phyloP scores from a whole-genome alignment of 2,329 filamentous ascomycete species.

The Scedosporium boydii region DNA sequence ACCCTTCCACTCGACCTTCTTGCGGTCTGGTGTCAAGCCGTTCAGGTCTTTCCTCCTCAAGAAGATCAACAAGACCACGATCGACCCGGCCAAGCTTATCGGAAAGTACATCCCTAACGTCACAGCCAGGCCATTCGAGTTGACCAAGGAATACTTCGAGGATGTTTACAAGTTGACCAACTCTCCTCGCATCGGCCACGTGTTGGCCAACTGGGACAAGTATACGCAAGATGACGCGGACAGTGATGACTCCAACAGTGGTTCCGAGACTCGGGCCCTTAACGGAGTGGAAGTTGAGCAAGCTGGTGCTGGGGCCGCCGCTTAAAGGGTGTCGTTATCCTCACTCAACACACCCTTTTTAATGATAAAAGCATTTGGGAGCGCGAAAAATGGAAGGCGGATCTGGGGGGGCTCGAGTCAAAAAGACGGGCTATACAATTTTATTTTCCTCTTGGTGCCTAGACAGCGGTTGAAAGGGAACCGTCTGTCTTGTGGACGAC shows the following conservation, averaged over 20 bases:
- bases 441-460: too few species aligned
- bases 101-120: constrained; percentile 99
- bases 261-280: constrained; percentile 6
- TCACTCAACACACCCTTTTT: too few species aligned
- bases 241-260: constrained; percentile 13
- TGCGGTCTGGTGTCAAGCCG: constrained; percentile 96
- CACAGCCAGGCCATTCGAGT: constrained; percentile 86
- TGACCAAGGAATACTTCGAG: constrained; percentile 99
- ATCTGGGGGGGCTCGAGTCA: neutral
- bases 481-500: neutral
- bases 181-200: constrained; percentile 64
- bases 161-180: constrained; percentile 95
- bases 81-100: constrained; percentile 91
- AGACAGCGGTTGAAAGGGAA: neutral
- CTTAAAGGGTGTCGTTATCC: neutral
- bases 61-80: constrained; percentile 99
- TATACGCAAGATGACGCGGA: constrained; percentile 44
- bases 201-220: constrained; percentile 80
- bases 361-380: too few species aligned
- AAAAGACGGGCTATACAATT: neutral
- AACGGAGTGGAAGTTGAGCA: constrained; percentile 4
- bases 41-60: constrained; percentile 98
- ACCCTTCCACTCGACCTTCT: constrained; percentile 97
- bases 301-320: constrained; percentile 5
- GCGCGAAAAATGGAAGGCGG: neutral